A percentile compares a stretch with the other conserved stretches of the same genome.
These are phyloP conservation scores for Cladosporium sp. DNA, from an alignment of 2,329 filamentous ascomycete species.

Conservation along the genomic window DNA sequence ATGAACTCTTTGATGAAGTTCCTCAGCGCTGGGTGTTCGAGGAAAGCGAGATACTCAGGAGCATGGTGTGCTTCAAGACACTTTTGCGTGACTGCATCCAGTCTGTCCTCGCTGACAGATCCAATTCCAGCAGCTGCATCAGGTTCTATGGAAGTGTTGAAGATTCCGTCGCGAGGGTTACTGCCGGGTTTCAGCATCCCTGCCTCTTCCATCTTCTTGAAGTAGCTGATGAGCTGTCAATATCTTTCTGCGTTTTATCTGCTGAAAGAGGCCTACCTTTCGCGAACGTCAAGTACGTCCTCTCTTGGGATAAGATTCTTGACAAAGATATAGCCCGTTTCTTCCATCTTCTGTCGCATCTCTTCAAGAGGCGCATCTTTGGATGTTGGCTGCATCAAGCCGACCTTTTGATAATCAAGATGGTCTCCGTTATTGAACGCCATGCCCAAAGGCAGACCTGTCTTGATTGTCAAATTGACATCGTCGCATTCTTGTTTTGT, in stretches of 20 bases:
- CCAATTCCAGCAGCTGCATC: neutral
- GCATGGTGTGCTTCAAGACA: neutral
- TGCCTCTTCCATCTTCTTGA: neutral
- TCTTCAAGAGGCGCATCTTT: neutral
- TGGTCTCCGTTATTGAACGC: neutral
- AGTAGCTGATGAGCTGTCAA: neutral
- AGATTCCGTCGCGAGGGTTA: neutral
- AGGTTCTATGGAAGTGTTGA: neutral
- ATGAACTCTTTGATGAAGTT: neutral
- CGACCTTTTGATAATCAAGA: neutral
- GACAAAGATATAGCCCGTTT: neutral
- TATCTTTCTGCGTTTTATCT: neutral
- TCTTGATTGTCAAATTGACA: neutral
- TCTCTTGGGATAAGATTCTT: neutral
- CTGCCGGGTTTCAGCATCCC: neutral
- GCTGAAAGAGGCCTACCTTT: neutral
- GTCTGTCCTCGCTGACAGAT: neutral
- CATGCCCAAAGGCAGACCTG: neutral
- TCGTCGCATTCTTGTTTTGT: neutral
- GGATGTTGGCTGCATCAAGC: neutral
- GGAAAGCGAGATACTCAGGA: neutral
- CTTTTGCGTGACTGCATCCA: neutral
- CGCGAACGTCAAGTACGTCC: neutral
- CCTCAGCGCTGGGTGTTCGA: neutral
- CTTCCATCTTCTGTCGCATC: neutral